phyloP scores from a whole-genome alignment of 306 rosid genomes.

The Trifolium subterraneum region DNA sequence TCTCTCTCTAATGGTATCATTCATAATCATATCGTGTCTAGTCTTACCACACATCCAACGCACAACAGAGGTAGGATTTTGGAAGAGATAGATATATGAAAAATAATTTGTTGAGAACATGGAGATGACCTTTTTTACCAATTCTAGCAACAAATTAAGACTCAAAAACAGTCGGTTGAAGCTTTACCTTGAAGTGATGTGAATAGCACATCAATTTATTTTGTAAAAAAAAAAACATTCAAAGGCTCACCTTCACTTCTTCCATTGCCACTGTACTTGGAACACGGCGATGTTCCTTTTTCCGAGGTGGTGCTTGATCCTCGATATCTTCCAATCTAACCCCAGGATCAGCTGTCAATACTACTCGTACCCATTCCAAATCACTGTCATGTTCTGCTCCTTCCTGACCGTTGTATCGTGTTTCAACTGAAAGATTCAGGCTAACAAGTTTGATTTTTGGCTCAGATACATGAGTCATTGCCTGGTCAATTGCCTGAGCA shows the following conservation, averaged over 20 bases:
- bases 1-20: no score
- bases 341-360: conserved; percentile 83
- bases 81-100: conserved; percentile 8
- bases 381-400: conserved; percentile 57
- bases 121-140: conserved; percentile 32
- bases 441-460: conserved; percentile 70
- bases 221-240: conserved; percentile 17
- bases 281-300: conserved; percentile 97
- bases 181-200: conserved; percentile 32
- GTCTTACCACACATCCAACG: neutral
- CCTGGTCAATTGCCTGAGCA: conserved; percentile 98
- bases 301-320: conserved; percentile 70
- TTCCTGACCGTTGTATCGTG: conserved; percentile 48
- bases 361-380: conserved; percentile 87
- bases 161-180: conserved; percentile 25
- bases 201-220: conserved; percentile 30
- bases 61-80: neutral
- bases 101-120: conserved; percentile 22
- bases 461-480: conserved; percentile 85
- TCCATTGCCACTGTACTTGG: conserved; percentile 98
- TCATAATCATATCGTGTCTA: no score
- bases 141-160: conserved; percentile 10
- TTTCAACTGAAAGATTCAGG: conserved; percentile 65
- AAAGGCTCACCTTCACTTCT: conserved; percentile 88
- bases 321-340: conserved; percentile 90